Base-by-base conservation (phyloP, 345 rosid genomes). In the Gossypium thurberi region DNA sequence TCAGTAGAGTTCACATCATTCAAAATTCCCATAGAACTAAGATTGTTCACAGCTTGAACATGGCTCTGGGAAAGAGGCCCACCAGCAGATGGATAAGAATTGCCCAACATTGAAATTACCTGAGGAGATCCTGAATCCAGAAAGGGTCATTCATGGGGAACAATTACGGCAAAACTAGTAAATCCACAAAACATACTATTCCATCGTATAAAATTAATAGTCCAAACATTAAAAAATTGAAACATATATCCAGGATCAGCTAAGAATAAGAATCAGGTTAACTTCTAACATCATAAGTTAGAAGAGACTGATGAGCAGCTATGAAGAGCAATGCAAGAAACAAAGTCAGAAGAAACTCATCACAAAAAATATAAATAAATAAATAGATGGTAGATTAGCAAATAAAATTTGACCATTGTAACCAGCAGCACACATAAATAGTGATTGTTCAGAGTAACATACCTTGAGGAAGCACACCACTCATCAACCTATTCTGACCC, bases 391-490 rank as follows among this genome's bases (percentile, higher is more conserved):
- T 4, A 33, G 7, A 33, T 5, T 33, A 33, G 40, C 40, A 33
- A 33, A 33, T 5, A 33, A 33, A 33, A 5, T 33, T 33, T 33
- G 7, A 33, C 40, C 7, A 33, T 33, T 0, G 40, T 44, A 65
- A 53, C 18, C 18, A 23, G 70, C 33, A 20, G 11, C 37, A 21
- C 8, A 21, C 3, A 4, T 15, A 42, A 64, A 18, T 8, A 65
- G 17, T 5, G 4, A 23, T 26, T 46, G 17, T 69, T 33, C 17
- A 47, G 10, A 3, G 26, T 26, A 37, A 75, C 37, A 70, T 79
- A 96, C 99, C 99, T 88, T 91, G 99, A 63, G 96, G 92, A 83
- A 93, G 90, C 71, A 91, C 87, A 69, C 90, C 88, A 73, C 93
- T 78, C 91, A 96, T 78, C 79, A 96, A 70, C 70, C 97, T 84